These are phyloP conservation scores for Mallotus nudiflorus DNA, from an alignment of 345 rosid species.

Conservation along the genomic window DNA sequence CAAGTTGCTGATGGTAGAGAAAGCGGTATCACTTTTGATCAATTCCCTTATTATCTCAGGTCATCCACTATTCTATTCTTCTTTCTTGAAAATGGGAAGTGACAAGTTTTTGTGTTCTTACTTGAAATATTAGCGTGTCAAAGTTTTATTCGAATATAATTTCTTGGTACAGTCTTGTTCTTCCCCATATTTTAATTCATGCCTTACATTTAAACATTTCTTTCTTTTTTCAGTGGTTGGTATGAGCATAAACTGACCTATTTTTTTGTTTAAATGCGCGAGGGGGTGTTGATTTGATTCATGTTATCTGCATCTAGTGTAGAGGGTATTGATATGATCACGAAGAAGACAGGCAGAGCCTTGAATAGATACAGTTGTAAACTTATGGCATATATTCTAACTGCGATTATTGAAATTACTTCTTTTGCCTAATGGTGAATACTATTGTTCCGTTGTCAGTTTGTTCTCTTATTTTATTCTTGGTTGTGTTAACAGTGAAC, in stretches of 20 bases:
- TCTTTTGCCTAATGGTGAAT: not conserved
- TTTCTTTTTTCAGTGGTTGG: not conserved
- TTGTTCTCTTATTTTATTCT: conserved; percentile 5
- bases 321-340: too few species aligned
- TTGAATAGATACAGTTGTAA: too few species aligned
- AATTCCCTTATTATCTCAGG: conserved; percentile 77
- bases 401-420: not conserved
- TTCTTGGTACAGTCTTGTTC: too few species aligned
- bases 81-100: not conserved
- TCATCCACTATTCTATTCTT: conserved; percentile 1
- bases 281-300: too few species aligned
- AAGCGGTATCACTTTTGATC: conserved; percentile 58
- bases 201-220: not conserved
- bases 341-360: too few species aligned
- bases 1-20: conserved; percentile 63
- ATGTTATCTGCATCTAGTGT: too few species aligned
- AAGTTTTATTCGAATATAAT: not conserved
- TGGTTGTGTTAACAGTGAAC: conserved; percentile 61
- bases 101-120: too few species aligned
- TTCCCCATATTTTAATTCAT: too few species aligned
- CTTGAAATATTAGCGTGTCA: not conserved
- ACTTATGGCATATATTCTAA: too few species aligned
- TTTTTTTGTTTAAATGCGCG: too few species aligned
- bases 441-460: not conserved
- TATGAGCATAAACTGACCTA: too few species aligned